These are phyloP conservation scores for Tanozyma kutaoensis DNA, from an alignment of 805 yeast species.

Conservation along the genomic window DNA sequence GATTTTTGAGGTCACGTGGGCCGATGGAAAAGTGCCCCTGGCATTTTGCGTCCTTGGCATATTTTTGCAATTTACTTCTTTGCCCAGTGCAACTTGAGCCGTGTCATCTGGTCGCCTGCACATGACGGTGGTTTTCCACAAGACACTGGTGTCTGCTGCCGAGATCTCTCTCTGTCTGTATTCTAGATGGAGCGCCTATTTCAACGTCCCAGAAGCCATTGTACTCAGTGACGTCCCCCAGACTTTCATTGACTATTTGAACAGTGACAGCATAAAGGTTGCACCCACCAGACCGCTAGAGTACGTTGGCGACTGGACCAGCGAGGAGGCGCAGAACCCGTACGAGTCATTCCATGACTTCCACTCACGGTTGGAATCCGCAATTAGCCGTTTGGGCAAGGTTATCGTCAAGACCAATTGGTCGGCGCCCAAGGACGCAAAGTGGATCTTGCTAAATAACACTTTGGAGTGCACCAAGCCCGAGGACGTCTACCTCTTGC, in stretches of 20 bases:
- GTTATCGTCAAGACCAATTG: slow-evolving; percentile 89
- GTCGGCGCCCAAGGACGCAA: slow-evolving; percentile 94
- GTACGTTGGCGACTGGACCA: slow-evolving; percentile 60
- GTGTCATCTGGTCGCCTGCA: too few species aligned
- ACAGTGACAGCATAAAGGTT: slow-evolving; percentile 29
- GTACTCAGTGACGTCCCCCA: slow-evolving; percentile 19
- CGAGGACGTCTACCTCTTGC: slow-evolving; percentile 63
- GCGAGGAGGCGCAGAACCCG: slow-evolving; percentile 6
- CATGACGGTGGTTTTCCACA: slow-evolving; percentile 18
- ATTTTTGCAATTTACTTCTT: too few species aligned
- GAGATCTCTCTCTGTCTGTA: slow-evolving; percentile 21
- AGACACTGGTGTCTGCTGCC: slow-evolving; percentile 9
- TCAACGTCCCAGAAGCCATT: slow-evolving; percentile 10
- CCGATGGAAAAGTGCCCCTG: background rate
- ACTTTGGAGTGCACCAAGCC: slow-evolving; percentile 58
- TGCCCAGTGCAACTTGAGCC: too few species aligned
- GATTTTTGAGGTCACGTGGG: too few species aligned
- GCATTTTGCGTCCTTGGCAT: background rate
- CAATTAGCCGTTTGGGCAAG: slow-evolving; percentile 36
- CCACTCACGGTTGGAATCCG: slow-evolving; percentile 35
- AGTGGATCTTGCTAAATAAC: slow-evolving; percentile 79
- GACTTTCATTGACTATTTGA: slow-evolving; percentile 19
- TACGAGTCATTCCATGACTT: slow-evolving; percentile 36
- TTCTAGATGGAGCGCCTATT: slow-evolving; percentile 19
- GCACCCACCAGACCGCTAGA: slow-evolving; percentile 41